Conservation (phyloP, 345 rosid genomes). For the Xanthoceras sorbifolium region DNA sequence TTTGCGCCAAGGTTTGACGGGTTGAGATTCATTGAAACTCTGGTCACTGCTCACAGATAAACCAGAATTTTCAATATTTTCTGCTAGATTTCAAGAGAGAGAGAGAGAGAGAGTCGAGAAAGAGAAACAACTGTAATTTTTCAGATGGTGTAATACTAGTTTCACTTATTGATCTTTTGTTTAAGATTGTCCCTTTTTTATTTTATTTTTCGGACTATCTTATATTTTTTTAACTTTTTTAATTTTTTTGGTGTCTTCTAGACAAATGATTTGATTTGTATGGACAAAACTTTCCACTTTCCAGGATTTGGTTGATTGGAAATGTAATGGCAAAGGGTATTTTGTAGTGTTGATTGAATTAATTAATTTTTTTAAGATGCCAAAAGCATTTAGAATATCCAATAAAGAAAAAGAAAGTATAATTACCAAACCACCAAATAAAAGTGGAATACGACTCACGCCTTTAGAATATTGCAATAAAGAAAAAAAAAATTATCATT, state of each 20-base stretch:
- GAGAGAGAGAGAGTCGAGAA: background rate
- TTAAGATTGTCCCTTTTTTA: background rate
- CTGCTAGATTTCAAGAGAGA: background rate
- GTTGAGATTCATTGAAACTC: constrained; percentile 84
- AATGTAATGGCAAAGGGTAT: background rate
- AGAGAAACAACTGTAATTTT: constrained; percentile 15
- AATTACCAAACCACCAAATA: too few species aligned
- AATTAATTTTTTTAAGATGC: background rate
- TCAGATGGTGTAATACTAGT: background rate
- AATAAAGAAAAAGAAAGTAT: too few species aligned
- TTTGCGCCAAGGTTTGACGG: constrained; percentile 88
- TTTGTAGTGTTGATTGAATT: background rate
- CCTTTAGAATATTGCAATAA: too few species aligned
- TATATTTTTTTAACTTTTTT: background rate
- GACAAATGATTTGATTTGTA: background rate
- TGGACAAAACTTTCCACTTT: background rate
- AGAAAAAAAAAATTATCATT: too few species aligned
- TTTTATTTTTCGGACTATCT: background rate
- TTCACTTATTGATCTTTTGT: background rate
- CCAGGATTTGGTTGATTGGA: background rate
- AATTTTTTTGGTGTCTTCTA: background rate
- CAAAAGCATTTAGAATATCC: background rate
- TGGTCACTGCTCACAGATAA: constrained; percentile 87
- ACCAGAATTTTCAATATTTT: background rate
- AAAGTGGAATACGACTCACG: too few species aligned